Evolutionary conservation across 805 yeast species (phyloP).

Genomic region (Candida rishiriensis): DNA sequence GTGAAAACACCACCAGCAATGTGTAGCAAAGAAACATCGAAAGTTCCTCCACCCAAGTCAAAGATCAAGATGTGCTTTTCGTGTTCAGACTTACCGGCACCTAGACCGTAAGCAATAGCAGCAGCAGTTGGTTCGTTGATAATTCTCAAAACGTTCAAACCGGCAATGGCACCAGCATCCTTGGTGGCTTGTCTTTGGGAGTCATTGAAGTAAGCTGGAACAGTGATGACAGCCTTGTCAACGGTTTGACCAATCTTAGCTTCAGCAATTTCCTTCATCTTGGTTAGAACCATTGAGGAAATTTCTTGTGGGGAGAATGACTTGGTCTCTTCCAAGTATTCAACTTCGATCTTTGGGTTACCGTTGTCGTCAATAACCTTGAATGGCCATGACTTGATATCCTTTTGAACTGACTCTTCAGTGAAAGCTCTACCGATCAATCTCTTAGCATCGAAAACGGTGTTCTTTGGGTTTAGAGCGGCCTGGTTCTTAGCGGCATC

Average conservation of each 20-base stretch:
- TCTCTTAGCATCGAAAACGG: conserved; percentile 81
- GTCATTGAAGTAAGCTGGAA: conserved; percentile 78
- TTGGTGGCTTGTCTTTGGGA: conserved; percentile 80
- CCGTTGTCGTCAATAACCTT: conserved; percentile 60
- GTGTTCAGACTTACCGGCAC: conserved; percentile 75
- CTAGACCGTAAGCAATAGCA: conserved; percentile 98
- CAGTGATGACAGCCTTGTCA: conserved; percentile 73
- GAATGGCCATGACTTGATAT: conserved; percentile 89
- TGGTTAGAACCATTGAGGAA: conserved; percentile 72
- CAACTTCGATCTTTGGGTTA: conserved; percentile 66
- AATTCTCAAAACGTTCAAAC: conserved; percentile 72
- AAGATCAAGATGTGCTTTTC: conserved; percentile 89
- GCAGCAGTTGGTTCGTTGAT: conserved; percentile 91
- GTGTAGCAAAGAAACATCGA: conserved; percentile 90
- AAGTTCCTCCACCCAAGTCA: conserved; percentile 99
- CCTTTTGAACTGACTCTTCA: conserved; percentile 76
- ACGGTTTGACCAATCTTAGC: conserved; percentile 68
- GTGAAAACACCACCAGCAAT: conserved; percentile 96
- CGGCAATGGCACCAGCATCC: conserved; percentile 79
- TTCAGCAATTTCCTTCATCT: conserved; percentile 81
- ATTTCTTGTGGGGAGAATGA: conserved; percentile 72
- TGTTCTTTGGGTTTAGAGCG: conserved; percentile 72
- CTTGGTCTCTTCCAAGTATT: conserved; percentile 64
- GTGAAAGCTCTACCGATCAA: conserved; percentile 77
- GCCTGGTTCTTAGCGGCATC: conserved; percentile 84